Percentiles rank a stretch among this genome's conserved stretches.
Evolutionary conservation across 139 green algal species (phyloP).

Genomic region (Chlorella sp.): DNA sequence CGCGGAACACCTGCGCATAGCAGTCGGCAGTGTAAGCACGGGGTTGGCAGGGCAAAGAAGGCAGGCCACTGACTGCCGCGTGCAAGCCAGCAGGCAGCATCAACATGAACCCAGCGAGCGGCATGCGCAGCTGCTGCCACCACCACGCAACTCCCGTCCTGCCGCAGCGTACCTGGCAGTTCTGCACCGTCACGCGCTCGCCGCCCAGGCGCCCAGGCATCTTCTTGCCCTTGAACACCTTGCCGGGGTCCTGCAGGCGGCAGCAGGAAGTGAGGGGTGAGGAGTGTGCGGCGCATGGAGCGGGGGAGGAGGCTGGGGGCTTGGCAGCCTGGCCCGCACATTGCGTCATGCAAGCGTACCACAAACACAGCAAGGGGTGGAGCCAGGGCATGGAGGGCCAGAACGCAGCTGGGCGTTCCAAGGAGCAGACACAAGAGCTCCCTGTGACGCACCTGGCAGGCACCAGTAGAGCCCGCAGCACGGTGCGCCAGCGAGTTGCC

Average conservation of each 20-base stretch:
- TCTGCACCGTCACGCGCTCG: constrained; percentile 78
- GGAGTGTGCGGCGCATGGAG: not conserved
- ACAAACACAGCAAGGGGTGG: too few species aligned
- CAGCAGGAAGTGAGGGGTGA: not conserved
- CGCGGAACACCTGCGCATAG: constrained; percentile 62
- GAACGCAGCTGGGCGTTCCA: not conserved
- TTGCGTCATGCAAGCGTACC: too few species aligned
- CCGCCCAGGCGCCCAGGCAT: constrained; percentile 96
- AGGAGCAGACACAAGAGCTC: not conserved
- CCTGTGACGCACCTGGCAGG: constrained; percentile 47
- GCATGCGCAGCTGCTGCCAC: too few species aligned
- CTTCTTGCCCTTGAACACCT: constrained; percentile 98
- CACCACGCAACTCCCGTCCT: not conserved
- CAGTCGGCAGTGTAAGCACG: not conserved
- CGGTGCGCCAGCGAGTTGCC: constrained; percentile 88
- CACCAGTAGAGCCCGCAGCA: constrained; percentile 63
- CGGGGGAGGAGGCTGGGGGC: not conserved
- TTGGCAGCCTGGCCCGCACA: not conserved
- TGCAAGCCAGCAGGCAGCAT: not conserved
- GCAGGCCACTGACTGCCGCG: too few species aligned
- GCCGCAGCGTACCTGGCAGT: constrained; percentile 38
- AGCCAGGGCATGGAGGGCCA: too few species aligned
- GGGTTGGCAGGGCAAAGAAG: not conserved
- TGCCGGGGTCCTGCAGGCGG: constrained; percentile 80
- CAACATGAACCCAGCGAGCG: not conserved